phyloP scores from a whole-genome alignment of 495 filamentous ascomycete genomes.

The Staphylotrichum longicolle region DNA sequence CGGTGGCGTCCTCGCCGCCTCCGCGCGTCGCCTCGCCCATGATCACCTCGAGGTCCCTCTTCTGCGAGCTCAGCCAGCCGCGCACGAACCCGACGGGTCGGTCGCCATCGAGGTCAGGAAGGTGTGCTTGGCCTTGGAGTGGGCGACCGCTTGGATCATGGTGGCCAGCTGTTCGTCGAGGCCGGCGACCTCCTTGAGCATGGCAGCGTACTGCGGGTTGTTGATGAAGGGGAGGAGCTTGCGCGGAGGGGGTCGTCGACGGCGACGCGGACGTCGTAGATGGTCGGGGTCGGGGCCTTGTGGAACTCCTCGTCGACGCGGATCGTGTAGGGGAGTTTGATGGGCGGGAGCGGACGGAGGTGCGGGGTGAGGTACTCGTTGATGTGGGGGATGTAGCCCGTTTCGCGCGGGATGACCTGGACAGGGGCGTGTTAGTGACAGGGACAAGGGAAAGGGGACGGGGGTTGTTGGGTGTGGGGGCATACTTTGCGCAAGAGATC shows the following conservation, averaged over 20 bases:
- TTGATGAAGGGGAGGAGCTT: slow-evolving; percentile 60
- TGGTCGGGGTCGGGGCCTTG: slow-evolving; percentile 59
- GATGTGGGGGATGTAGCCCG: slow-evolving; percentile 85
- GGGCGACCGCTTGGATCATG: slow-evolving; percentile 70
- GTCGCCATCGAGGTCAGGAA: slow-evolving; percentile 73
- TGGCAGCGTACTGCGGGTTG: slow-evolving; percentile 55
- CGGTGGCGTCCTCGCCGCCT: slow-evolving; percentile 57
- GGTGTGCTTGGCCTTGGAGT: slow-evolving; percentile 78
- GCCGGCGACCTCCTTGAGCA: slow-evolving; percentile 64
- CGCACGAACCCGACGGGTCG: slow-evolving; percentile 77
- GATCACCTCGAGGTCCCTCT: slow-evolving; percentile 84
- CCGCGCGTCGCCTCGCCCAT: slow-evolving; percentile 74
- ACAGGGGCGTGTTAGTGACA: slow-evolving; percentile 18
- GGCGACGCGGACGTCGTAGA: slow-evolving; percentile 85
- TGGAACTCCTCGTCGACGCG: slow-evolving; percentile 87
- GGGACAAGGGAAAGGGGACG: slow-evolving; percentile 9
- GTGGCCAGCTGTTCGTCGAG: slow-evolving; percentile 83
- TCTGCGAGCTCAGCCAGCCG: slow-evolving; percentile 83
- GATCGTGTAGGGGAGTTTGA: slow-evolving; percentile 88
- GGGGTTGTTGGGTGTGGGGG: neutral
- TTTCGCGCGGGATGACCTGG: slow-evolving; percentile 75
- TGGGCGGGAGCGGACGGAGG: slow-evolving; percentile 73
- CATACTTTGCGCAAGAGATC: slow-evolving; percentile 70
- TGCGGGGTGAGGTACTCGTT: slow-evolving; percentile 72
- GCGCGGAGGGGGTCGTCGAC: slow-evolving; percentile 77